phyloP scores from a whole-genome alignment of 257 asterid genomes.

The Lycium barbarum region DNA sequence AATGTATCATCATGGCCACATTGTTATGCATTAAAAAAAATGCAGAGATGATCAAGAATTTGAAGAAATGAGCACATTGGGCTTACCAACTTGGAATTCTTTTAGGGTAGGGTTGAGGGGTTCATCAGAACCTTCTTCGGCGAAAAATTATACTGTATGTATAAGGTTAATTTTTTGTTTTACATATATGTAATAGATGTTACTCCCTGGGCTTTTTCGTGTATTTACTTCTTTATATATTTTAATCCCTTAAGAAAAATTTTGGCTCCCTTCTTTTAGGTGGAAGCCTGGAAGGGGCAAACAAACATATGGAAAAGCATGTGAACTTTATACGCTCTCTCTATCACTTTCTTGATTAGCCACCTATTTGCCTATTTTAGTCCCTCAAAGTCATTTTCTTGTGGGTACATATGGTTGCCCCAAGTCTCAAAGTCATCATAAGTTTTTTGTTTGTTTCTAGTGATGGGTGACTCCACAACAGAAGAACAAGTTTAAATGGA shows the following conservation, averaged over 20 bases:
- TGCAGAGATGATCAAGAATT: slow-evolving; percentile 42
- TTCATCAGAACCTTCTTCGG: too few relatives aligned
- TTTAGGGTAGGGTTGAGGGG: too few relatives aligned
- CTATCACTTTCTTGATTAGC: slow-evolving; percentile 49
- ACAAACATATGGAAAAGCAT: slow-evolving; percentile 42
- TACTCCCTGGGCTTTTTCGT: too few relatives aligned
- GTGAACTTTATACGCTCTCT: slow-evolving; percentile 39
- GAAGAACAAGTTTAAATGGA: background rate
- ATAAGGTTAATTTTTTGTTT: too few relatives aligned
- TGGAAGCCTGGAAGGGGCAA: slow-evolving; percentile 33
- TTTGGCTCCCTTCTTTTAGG: background rate
- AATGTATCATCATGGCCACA: slow-evolving; percentile 60
- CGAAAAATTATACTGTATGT: too few relatives aligned
- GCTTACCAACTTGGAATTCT: slow-evolving; percentile 36
- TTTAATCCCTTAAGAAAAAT: too few relatives aligned
- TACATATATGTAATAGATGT: too few relatives aligned
- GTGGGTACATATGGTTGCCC: slow-evolving; percentile 23
- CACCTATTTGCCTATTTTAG: slow-evolving; percentile 39
- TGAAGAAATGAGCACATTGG: slow-evolving; percentile 22
- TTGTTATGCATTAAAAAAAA: slow-evolving; percentile 44
- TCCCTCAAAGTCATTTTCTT: slow-evolving; percentile 29
- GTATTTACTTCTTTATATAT: too few relatives aligned
- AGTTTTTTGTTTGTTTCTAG: slow-evolving; percentile 35
- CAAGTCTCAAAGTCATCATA: slow-evolving; percentile 46
- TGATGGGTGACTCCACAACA: slow-evolving; percentile 29